phyloP scores from a whole-genome alignment of 1,284 basidiomycete genomes.

The Xanthoconium separans region DNA sequence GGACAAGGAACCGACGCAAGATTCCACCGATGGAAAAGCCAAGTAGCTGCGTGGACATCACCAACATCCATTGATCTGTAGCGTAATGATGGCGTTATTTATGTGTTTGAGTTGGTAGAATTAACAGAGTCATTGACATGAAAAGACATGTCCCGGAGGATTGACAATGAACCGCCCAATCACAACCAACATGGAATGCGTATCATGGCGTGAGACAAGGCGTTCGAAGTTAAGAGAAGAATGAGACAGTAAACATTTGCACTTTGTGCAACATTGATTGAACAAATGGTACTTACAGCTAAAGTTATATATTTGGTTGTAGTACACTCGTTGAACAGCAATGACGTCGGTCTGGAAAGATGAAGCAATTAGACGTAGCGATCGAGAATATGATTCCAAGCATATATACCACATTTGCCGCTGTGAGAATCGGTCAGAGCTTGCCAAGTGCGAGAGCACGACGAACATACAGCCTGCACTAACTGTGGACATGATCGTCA shows the following conservation, averaged over 20 bases:
- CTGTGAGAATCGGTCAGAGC: conserved; percentile 14
- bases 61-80: conserved; percentile 71
- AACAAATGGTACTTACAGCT: conserved; percentile 41
- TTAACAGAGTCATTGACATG: background rate
- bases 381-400: background rate
- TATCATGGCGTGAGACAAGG: background rate
- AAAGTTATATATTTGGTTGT: conserved; percentile 65
- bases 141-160: background rate
- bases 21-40: conserved; percentile 87
- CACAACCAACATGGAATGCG: background rate
- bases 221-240: background rate
- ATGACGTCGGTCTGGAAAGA: conserved; percentile 62
- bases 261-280: too few species aligned
- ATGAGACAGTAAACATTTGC: background rate
- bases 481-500: conserved; percentile 80
- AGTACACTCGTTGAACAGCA: conserved; percentile 73
- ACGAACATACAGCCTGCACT: conserved; percentile 42
- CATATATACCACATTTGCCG: conserved; percentile 30
- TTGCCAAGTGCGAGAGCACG: background rate
- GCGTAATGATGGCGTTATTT: background rate
- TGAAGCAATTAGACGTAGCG: background rate
- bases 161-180: background rate
- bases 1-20: conserved; percentile 73
- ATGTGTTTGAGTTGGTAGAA: background rate
- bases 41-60: conserved; percentile 82